Evolutionary conservation across 2,329 filamentous ascomycete genomes (phyloP), one percentile per base, ranked within the genome.

Genomic region (Lecanoromycetidae sp.): DNA sequence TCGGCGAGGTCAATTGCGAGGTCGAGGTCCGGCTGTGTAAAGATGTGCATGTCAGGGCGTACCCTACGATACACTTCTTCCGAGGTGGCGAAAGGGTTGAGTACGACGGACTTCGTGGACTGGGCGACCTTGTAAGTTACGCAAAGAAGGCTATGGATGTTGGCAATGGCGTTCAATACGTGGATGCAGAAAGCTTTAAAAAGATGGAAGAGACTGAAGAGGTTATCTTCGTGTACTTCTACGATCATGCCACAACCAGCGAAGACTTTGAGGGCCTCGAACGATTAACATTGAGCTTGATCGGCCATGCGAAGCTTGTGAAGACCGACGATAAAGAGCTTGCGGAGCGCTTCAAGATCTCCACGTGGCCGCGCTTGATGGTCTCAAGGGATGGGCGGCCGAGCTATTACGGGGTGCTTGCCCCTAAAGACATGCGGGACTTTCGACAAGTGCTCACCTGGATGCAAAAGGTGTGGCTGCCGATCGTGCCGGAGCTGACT

Each of bases 391-490:
- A 95, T 61, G 87, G 87, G 8, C 81, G 88, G 36, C 82, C 91
- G 32, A 90, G 81, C 1, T 95, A 95, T 65, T 98, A 93, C 63
- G 84, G 80, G 23, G 85, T 84, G 6, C 74, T 95, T 32, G 84
- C 87, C 0, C 91, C 91, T 1, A 78, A 82, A 57, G 87, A 94
- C 57, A 96, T 96, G 85, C 82, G 91, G 49, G 85, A 98, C 59
- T 82, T 83, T 51, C 76, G 80, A 44, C 77, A 80, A 55, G 77
- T 98, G 9, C 71, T 94, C 15, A 75, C 75, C 48, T 98, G 91
- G 91, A 96, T 98, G 88, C 84, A 84, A 61, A 85, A 82, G 2
- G 87, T 94, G 13, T 98, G 93, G 91, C 73, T 95, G 15, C 91
- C 91, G 1, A 86, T 98, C 48, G 87, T 98, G 9, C 90, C 91